A percentile compares a stretch with the other conserved stretches of the same genome.
Conservation (phyloP, 306 rosid species). For the peach (Prunus persica) region Prunus_persica_NCBIv2 NC_034012.1:17995501-17996000, state of each 20-base stretch:
- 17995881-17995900: background rate
- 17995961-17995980: too few species aligned
- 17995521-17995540: constrained; percentile 41
- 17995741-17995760: constrained; percentile 51
- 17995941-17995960: background rate
- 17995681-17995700: constrained; percentile 47
- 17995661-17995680: constrained; percentile 43
- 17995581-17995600: constrained; percentile 59
- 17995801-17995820: constrained; percentile 58
- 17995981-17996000: too few species aligned
- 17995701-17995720: constrained; percentile 62
- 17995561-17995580: constrained; percentile 33
- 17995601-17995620: constrained; percentile 46
- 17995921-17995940: constrained; percentile 42
- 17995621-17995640: constrained; percentile 48
- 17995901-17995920: constrained; percentile 26
- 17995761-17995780: constrained; percentile 49
- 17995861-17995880: constrained; percentile 29
- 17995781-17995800: constrained; percentile 38
- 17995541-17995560: constrained; percentile 42
- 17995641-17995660: constrained; percentile 42
- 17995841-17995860: constrained; percentile 30
- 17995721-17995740: constrained; percentile 44
- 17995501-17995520: constrained; percentile 1
- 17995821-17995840: constrained; percentile 48